Evolutionary conservation across 805 yeast species (phyloP).

Genomic region (Metschnikowia shivogae): DNA sequence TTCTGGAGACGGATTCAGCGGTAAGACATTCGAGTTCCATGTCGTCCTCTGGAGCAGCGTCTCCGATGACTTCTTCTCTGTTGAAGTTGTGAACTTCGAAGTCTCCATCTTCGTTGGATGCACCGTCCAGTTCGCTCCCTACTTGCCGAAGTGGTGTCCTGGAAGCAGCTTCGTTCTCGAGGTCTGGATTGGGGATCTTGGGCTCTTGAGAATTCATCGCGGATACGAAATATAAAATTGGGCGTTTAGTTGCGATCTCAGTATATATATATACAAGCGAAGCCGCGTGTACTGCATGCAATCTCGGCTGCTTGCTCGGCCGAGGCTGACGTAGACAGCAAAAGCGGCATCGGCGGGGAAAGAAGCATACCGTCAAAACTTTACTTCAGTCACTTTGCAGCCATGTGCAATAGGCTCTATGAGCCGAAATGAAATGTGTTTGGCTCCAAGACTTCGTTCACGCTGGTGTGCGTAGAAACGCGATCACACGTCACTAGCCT

Average conservation of each 20-base stretch:
- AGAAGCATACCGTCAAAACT: no score
- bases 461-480: no score
- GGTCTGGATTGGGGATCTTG: background rate
- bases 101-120: conserved; percentile 8
- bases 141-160: conserved; percentile 6
- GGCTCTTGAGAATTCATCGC: background rate
- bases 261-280: background rate
- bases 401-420: no score
- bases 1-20: conserved; percentile 13
- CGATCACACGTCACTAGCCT: no score
- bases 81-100: conserved; percentile 8
- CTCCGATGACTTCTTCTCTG: conserved; percentile 5
- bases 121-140: conserved; percentile 8
- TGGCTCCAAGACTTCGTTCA: no score
- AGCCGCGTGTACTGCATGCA: no score
- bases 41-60: background rate
- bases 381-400: no score
- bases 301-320: no score
- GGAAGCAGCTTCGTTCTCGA: background rate
- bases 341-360: no score
- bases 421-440: no score
- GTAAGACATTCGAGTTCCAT: conserved; percentile 12
- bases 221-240: background rate
- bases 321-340: no score
- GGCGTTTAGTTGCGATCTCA: background rate